Evolutionary conservation across 352 stramenopile genomes (phyloP), one percentile per base, ranked within the genome.

Genomic region (Globisporangium middletonii): DNA sequence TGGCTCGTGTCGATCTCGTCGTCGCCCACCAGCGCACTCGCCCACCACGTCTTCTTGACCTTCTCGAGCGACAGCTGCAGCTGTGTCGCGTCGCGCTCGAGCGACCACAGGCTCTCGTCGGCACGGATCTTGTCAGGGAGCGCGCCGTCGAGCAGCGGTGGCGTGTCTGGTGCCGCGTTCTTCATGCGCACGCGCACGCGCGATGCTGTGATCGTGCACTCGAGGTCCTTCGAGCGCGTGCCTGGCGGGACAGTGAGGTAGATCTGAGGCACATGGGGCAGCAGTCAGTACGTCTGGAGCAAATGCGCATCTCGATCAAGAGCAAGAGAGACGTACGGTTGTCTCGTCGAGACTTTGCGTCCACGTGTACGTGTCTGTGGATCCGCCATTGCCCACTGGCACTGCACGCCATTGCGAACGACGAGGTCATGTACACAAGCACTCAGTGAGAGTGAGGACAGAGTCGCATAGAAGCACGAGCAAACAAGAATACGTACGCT

Each of bases 11-110:
- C 96, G 69, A 99, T 99, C 64, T 97, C 93, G 6, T 88, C 77
- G 58, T 98, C 96, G 19, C 85, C 87, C 48, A 86, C 66, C 3
- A 98, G 66, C 2, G 97, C 94, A 56, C 77, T 88, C 38, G 96
- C 94, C 97, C 97, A 99, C 97, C 97, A 99, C 77, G 97, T 97
- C 67, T 97, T 96, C 56, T 95, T 80, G 67, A 98, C 95, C 71
- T 99, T 99, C 65, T 98, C 88, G 2, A 99, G 71, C 42, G 86
- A 97, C 16, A 99, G 71, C 27, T 88, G 75, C 35, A 95, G 61
- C 49, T 67, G 83, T 44, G 15, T 46, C 28, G 69, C 62, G 15
- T 72, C 77, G 58, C 59, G 75, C 41, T 95, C 83, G 26, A 99
- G 67, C 1, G 97, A 99, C 97, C 97, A 99, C 60, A 98, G 86